Evolutionary conservation across 2,329 filamentous ascomycete genomes (phyloP).

Genomic region (Fusarium redolens): DNA sequence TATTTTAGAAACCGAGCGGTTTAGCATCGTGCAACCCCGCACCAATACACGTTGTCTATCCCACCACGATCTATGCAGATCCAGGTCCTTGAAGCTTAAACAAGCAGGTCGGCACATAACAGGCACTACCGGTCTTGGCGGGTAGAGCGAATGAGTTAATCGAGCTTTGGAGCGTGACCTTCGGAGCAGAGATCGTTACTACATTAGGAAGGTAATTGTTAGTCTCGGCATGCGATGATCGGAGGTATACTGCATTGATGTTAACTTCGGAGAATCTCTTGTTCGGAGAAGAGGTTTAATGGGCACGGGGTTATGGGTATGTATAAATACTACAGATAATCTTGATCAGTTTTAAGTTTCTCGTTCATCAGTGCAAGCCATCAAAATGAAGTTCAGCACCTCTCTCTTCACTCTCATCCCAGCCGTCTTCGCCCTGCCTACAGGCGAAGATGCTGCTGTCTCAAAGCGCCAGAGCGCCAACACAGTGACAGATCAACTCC

Average conservation of each 20-base stretch:
- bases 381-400: slow-evolving; percentile 49
- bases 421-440: slow-evolving; percentile 41
- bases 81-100: slow-evolving; percentile 15
- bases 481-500: slow-evolving; percentile 57
- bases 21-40: slow-evolving; percentile 16
- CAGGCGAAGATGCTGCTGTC: slow-evolving; percentile 9
- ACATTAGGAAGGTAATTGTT: slow-evolving; percentile 23
- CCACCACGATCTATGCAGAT: slow-evolving; percentile 19
- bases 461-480: slow-evolving; percentile 39
- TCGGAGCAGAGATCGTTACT: slow-evolving; percentile 27
- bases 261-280: not conserved
- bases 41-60: slow-evolving; percentile 22
- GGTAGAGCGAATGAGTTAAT: slow-evolving; percentile 22
- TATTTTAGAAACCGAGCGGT: slow-evolving; percentile 8
- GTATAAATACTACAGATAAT: slow-evolving; percentile 24
- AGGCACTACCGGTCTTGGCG: not conserved
- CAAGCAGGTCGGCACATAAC: slow-evolving; percentile 6
- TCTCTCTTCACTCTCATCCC: slow-evolving; percentile 40
- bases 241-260: not conserved
- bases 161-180: slow-evolving; percentile 19
- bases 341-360: not conserved
- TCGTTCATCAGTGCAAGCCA: not conserved
- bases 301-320: not conserved
- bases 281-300: too few relatives aligned
- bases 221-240: not conserved